Conservation (phyloP, 2,329 filamentous ascomycete genomes). For the Pseudogymnoascus sp. region DNA sequence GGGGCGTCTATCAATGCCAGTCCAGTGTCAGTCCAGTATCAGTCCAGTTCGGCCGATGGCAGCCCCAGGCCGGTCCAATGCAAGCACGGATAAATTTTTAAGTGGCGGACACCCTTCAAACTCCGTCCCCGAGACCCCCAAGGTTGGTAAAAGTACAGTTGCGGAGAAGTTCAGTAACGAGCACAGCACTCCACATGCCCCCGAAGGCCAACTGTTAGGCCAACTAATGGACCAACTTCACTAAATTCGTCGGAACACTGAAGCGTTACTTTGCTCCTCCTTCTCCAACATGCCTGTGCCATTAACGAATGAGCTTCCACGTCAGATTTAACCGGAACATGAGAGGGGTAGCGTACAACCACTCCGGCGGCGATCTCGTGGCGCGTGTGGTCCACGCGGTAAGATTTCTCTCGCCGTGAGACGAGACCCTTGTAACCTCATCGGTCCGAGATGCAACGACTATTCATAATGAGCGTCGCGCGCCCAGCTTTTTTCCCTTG, state of each 20-base stretch:
- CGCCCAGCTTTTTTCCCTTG: background rate
- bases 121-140: background rate
- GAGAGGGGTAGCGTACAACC: background rate
- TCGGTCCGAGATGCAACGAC: background rate
- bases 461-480: slow-evolving; percentile 6
- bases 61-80: background rate
- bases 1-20: background rate
- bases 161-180: background rate
- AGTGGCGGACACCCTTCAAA: background rate
- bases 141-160: background rate
- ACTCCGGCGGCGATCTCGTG: slow-evolving; percentile 7
- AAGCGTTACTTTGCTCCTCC: background rate
- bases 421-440: background rate
- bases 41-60: background rate
- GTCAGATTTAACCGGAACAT: background rate
- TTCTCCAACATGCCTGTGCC: background rate
- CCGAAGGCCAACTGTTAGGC: background rate
- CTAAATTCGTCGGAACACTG: background rate
- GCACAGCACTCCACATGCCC: background rate
- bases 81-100: background rate
- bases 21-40: background rate
- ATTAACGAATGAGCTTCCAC: background rate
- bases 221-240: background rate
- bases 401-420: background rate
- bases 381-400: background rate